These are phyloP conservation scores for Sphagnum tenellum DNA, from an alignment of 225 moss, liverwort and hornwort genomes.

Conservation along the genomic window DNA sequence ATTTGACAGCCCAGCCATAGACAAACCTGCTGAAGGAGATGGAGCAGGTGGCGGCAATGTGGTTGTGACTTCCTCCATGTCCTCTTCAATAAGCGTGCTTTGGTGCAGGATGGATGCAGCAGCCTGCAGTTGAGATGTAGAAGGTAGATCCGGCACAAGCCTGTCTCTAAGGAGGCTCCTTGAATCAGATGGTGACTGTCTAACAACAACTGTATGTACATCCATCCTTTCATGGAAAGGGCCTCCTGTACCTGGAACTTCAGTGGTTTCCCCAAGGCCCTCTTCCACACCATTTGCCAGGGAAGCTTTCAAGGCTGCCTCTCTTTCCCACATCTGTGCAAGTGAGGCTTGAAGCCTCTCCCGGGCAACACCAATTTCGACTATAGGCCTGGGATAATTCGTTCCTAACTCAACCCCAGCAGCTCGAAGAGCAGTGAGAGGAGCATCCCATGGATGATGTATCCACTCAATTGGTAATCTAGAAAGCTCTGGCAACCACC, in stretches of 20 bases:
- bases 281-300: constrained; percentile 42
- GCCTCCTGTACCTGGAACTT: constrained; percentile 18
- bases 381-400: constrained; percentile 45
- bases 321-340: constrained; percentile 52
- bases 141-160: constrained; percentile 47
- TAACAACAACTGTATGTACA: constrained; percentile 42
- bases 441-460: constrained; percentile 53
- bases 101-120: constrained; percentile 37
- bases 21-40: not conserved
- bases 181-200: constrained; percentile 23
- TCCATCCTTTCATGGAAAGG: constrained; percentile 32
- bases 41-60: constrained; percentile 10
- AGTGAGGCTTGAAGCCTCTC: constrained; percentile 30
- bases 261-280: constrained; percentile 46
- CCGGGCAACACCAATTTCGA: constrained; percentile 33
- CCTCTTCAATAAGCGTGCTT: constrained; percentile 17
- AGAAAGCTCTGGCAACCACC: constrained; percentile 50
- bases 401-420: constrained; percentile 50
- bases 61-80: constrained; percentile 25
- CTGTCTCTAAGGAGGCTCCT: constrained; percentile 34
- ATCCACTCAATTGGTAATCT: constrained; percentile 58
- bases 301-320: constrained; percentile 36
- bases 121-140: constrained; percentile 38
- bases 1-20: constrained; percentile 6
- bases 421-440: constrained; percentile 39